Conservation (phyloP, 805 yeast genomes). For the Ogataea degrootiae region DNA sequence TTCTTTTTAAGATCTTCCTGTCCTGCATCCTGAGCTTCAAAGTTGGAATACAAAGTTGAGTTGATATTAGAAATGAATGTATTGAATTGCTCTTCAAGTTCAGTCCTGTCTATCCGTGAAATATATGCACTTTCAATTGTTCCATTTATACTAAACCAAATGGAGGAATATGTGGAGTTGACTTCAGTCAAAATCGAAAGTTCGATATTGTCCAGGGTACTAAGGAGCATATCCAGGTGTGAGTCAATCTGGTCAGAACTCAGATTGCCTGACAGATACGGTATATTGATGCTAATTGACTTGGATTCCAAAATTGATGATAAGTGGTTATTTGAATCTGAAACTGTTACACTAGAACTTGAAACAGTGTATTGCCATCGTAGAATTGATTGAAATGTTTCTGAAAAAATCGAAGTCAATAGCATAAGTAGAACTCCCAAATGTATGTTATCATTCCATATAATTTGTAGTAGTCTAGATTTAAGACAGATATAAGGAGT, state of each 20-base stretch:
- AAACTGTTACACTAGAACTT: too few relatives aligned
- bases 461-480: constrained; percentile 17
- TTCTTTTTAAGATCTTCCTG: constrained; percentile 6
- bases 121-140: constrained; percentile 6
- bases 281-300: neutral
- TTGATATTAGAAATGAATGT: constrained; percentile 6
- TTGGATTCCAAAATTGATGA: neutral
- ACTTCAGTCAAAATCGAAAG: neutral
- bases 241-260: neutral
- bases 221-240: neutral
- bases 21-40: constrained; percentile 6
- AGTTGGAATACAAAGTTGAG: constrained; percentile 5
- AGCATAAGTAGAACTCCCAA: neutral
- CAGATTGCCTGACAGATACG: neutral
- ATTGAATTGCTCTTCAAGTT: constrained; percentile 1
- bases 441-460: constrained; percentile 10
- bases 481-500: constrained; percentile 23
- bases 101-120: neutral
- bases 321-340: too few relatives aligned
- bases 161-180: too few relatives aligned
- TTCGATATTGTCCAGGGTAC: constrained; percentile 5
- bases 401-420: neutral
- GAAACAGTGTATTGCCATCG: too few relatives aligned
- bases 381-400: neutral
- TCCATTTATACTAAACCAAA: constrained; percentile 2